Evolutionary conservation across 768 basidiomycete genomes (phyloP).

Genomic region (Lentinula aciculospora): DNA sequence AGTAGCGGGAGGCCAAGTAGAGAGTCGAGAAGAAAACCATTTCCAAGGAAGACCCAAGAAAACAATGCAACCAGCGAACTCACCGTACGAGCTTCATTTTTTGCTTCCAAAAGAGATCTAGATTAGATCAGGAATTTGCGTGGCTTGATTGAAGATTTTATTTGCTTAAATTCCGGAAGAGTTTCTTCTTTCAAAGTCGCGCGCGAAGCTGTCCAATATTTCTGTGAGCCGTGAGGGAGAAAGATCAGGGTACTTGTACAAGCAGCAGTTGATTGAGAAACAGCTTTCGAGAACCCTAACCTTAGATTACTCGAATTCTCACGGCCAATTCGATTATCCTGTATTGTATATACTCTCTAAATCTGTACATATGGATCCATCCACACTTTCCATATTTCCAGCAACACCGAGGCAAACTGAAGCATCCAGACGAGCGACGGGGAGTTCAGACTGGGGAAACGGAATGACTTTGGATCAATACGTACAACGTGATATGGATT

Average conservation of each 20-base stretch:
- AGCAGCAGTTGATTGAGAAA: too few relatives aligned
- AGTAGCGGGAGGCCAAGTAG: too few relatives aligned
- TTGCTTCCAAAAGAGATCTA: neutral
- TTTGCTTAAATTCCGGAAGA: neutral
- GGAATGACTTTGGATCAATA: constrained; percentile 40
- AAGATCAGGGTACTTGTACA: too few relatives aligned
- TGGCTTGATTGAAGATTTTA: neutral
- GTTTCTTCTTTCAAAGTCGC: neutral
- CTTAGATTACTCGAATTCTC: neutral
- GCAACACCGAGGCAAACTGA: constrained; percentile 42
- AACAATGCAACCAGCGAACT: constrained; percentile 9
- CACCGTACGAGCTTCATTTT: constrained; percentile 85
- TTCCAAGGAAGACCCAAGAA: neutral
- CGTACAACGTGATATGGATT: constrained; percentile 30
- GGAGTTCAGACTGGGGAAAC: constrained; percentile 34
- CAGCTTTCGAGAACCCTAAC: too few relatives aligned
- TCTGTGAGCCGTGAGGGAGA: too few relatives aligned
- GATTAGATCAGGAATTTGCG: neutral
- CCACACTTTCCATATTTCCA: constrained; percentile 35
- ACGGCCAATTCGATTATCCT: too few relatives aligned
- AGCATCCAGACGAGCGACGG: constrained; percentile 33
- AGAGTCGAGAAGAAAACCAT: too few relatives aligned
- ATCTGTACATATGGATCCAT: too few relatives aligned
- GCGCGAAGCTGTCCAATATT: neutral
- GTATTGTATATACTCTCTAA: too few relatives aligned